phyloP scores from a whole-genome alignment of 139 green algal genomes.

The Nannochloris sp. region DNA sequence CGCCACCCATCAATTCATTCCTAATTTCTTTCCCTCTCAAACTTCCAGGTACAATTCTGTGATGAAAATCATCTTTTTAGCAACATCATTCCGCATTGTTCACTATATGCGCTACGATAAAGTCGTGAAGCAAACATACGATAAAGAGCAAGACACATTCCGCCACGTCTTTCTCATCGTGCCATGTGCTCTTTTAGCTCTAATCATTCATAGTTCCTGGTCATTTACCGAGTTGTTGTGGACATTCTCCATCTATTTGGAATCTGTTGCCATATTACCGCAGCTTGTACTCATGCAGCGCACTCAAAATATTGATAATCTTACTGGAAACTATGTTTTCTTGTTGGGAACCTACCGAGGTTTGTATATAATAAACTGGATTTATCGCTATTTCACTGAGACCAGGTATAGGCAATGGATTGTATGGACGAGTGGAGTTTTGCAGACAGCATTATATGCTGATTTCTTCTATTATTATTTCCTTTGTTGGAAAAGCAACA shows the following conservation, averaged over 20 bases:
- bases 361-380: constrained; percentile 99
- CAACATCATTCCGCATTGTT: constrained; percentile 72
- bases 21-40: not conserved
- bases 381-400: constrained; percentile 94
- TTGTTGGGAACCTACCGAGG: constrained; percentile 88
- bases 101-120: constrained; percentile 89
- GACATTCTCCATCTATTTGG: constrained; percentile 98
- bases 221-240: constrained; percentile 85
- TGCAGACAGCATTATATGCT: constrained; percentile 93
- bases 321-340: constrained; percentile 98
- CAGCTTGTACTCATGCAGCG: constrained; percentile 98
- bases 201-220: constrained; percentile 69
- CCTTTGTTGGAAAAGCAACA: constrained; percentile 75
- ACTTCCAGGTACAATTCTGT: constrained; percentile 86
- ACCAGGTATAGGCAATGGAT: constrained; percentile 85
- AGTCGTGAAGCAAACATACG: constrained; percentile 87
- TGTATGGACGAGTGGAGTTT: constrained; percentile 73
- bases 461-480: constrained; percentile 99
- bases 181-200: constrained; percentile 66
- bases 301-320: constrained; percentile 98
- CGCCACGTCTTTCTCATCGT: constrained; percentile 71
- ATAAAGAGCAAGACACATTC: constrained; percentile 97
- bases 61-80: constrained; percentile 98
- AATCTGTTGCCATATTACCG: constrained; percentile 96
- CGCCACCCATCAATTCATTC: not conserved